Base-by-base conservation (phyloP, 257 asterid species). In the Misopates orontium region DNA sequence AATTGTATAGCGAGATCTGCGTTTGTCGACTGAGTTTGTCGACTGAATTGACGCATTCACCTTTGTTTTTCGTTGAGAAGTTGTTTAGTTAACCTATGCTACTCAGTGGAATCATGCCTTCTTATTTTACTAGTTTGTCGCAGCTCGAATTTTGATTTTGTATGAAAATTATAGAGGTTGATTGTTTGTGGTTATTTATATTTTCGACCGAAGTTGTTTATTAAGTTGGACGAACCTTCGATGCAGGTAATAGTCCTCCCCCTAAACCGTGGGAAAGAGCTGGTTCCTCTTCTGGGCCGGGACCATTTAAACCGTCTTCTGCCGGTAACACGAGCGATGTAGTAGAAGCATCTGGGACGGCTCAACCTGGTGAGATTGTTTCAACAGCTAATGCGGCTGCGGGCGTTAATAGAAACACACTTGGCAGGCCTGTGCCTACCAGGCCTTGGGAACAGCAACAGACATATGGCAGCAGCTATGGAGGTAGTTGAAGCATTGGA, bases 201-300 rank as follows among this genome's bases (percentile, higher is more conserved):
- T 23, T 40, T 20, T 40, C 42, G 31, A 24, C 51, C 49, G 19
- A 56, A n/a, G 16, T 18, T 23, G 68, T 65, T 64, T 49, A 22
- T 58, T 40, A 56, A 49, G 68, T 56, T 57, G 67, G 51, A 44
- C 61, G 16, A 67, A 49, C 68, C 69, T 7, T 2, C 25, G 17
- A 39, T 42, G 73, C 85, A 80, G 97, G 86, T 61, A 77, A 75
- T 69, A 68, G 75, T 56, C 75, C 95, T 67, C 95, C 95, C 6
- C 84, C 84, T 42, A 93, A 93, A 79, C 99, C 99, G 16, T 93
- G 99, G 99, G 99, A 93, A 75, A 81, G 85, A 74, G 84, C 96
- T 24, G 96, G 95, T 15, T 72, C 95, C 5, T 49, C 92, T 17
- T 90, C 99, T 16, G 96, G 95, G 17, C 83, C 90, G 15, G 87